Evolutionary conservation across 257 asterid genomes (phyloP), one percentile per base, ranked within the genome.

Genomic region (Leonotis leonurus): DNA sequence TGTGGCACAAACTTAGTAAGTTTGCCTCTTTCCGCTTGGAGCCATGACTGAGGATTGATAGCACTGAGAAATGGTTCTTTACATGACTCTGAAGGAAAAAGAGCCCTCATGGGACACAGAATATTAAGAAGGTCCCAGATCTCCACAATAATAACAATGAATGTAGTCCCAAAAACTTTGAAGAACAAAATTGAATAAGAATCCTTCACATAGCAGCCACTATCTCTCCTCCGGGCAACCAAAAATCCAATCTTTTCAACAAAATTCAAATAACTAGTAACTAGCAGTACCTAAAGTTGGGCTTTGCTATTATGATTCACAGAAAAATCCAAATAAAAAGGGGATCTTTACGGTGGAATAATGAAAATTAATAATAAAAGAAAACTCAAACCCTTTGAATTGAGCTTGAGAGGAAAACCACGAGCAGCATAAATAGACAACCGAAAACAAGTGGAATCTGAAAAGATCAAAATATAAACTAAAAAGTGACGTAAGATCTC

Each of bases 21-120:
- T 68, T 93, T 89, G 35, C 99, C 99, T 84, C 97, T 85, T 77
- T 93, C 99, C 71, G 87, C 99, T 77, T 89, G 99, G 72, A 93
- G 91, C 97, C 99, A 93, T 67, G 97, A 82, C 78, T 93, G 99
- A 24, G 97, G 99, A 77, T 81, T 87, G 70, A 89, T 71, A 12
- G 86, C 68, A 66, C 76, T 83, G 32, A 83, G 80, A 56, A 80
- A 86, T 21, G 91, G 79, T 43, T 89, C 96, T 75, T 82, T 89
- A 79, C 88, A 87, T 48, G 96, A 81, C 45, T 89, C 99, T 9
- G 97, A 88, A 73, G 95, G 85, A 43, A 86, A 83, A 63, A 81
- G 81, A 26, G 85, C 77, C 95, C 86, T 93, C 99, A 93, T 93
- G 51, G 97, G 97, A 81, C 96, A 87, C 56, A 93, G 68, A 62